These are phyloP conservation scores for Epichloe festucae DNA, from an alignment of 2,329 filamentous ascomycete species.

Conservation along the genomic window DNA sequence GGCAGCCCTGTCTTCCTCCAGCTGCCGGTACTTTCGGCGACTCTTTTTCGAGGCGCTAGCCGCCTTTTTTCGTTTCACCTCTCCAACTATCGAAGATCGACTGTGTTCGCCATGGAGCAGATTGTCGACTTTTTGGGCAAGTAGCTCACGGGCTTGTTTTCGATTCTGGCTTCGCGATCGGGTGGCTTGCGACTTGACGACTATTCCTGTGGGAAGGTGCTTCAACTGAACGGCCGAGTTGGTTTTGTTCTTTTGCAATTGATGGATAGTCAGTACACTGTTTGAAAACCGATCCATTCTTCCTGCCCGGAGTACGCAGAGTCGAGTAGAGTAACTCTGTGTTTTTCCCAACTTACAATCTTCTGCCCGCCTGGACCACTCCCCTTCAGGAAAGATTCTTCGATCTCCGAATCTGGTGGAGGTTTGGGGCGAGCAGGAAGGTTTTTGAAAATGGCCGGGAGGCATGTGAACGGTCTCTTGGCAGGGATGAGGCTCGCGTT, in stretches of 20 bases:
- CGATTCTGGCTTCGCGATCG: constrained; percentile 78
- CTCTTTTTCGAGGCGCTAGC: constrained; percentile 73
- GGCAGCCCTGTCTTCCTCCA: constrained; percentile 36
- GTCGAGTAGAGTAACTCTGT: neutral
- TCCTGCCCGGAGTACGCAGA: too few relatives aligned
- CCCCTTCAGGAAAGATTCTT: constrained; percentile 79
- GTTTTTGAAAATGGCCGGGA: constrained; percentile 27
- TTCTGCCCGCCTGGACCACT: constrained; percentile 91
- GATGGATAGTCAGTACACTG: neutral
- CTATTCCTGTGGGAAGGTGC: constrained; percentile 79
- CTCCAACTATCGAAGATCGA: constrained; percentile 50
- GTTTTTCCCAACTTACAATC: constrained; percentile 47
- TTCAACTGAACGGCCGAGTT: constrained; percentile 87
- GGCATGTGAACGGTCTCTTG: constrained; percentile 19
- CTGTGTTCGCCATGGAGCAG: constrained; percentile 57
- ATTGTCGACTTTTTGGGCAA: constrained; percentile 65
- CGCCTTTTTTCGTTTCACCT: constrained; percentile 52
- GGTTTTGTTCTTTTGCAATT: constrained; percentile 66
- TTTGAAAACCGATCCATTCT: too few relatives aligned
- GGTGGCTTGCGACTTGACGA: constrained; percentile 89
- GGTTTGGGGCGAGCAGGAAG: constrained; percentile 63
- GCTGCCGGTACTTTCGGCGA: constrained; percentile 60
- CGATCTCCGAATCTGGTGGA: constrained; percentile 65
- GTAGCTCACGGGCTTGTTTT: constrained; percentile 64
- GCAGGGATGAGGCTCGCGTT: neutral